phyloP scores from a whole-genome alignment of 2,329 filamentous ascomycete species.

The Ilyonectria destructans region DNA sequence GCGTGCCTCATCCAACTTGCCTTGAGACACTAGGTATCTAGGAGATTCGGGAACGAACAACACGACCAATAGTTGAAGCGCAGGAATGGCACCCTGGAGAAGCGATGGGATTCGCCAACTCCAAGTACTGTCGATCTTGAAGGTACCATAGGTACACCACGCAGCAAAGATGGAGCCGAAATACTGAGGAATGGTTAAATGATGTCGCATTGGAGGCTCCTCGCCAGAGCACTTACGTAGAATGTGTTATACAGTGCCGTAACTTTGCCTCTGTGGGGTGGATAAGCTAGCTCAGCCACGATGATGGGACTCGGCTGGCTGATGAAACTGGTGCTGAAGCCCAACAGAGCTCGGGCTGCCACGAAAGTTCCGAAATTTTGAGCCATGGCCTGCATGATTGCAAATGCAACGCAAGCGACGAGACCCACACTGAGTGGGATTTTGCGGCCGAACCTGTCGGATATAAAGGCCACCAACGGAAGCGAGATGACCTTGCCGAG shows the following conservation, averaged over 20 bases:
- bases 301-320: slow-evolving; percentile 51
- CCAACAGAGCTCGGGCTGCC: slow-evolving; percentile 50
- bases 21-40: slow-evolving; percentile 23
- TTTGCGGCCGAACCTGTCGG: slow-evolving; percentile 59
- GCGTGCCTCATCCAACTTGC: slow-evolving; percentile 9
- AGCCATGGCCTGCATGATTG: slow-evolving; percentile 51
- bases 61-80: slow-evolving; percentile 2
- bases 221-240: slow-evolving; percentile 32
- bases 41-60: slow-evolving; percentile 28
- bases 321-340: slow-evolving; percentile 49
- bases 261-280: slow-evolving; percentile 50
- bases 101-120: slow-evolving; percentile 24
- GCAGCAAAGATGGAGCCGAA: slow-evolving; percentile 28
- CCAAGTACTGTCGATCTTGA: slow-evolving; percentile 19
- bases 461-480: slow-evolving; percentile 53
- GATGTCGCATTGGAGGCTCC: not conserved
- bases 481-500: slow-evolving; percentile 58
- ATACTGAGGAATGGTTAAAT: slow-evolving; percentile 4
- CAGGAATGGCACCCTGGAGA: slow-evolving; percentile 5
- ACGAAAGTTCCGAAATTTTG: slow-evolving; percentile 48
- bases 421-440: slow-evolving; percentile 54
- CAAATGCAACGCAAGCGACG: slow-evolving; percentile 47
- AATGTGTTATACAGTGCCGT: slow-evolving; percentile 52
- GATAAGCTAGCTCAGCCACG: slow-evolving; percentile 52
- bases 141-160: slow-evolving; percentile 13